phyloP scores from a whole-genome alignment of 805 yeast genomes.

The Spencermartinsiella europaea region DNA sequence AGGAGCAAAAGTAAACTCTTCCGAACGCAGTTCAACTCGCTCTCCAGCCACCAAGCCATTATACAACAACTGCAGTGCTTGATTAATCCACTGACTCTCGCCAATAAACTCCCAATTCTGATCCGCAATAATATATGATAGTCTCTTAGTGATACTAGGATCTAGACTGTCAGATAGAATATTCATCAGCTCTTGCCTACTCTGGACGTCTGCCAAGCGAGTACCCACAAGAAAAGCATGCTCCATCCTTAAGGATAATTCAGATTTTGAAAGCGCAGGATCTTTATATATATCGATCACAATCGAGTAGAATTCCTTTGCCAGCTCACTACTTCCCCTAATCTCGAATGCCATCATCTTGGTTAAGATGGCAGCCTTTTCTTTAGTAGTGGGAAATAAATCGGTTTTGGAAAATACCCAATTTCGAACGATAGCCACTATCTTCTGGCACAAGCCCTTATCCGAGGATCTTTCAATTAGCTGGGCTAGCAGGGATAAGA shows the following conservation, averaged over 20 bases:
- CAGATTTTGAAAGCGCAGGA: constrained; percentile 70
- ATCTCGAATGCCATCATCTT: constrained; percentile 92
- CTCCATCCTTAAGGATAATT: constrained; percentile 89
- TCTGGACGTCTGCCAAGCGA: constrained; percentile 65
- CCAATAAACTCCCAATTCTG: constrained; percentile 96
- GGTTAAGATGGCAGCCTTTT: constrained; percentile 86
- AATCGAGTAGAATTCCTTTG: constrained; percentile 77
- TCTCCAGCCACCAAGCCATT: constrained; percentile 63
- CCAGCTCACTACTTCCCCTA: constrained; percentile 73
- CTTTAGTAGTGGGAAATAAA: constrained; percentile 89
- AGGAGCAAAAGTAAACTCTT: constrained; percentile 37
- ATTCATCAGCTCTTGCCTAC: constrained; percentile 71
- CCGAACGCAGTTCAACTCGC: constrained; percentile 39
- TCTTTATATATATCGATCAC: constrained; percentile 85
- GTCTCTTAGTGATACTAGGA: constrained; percentile 66
- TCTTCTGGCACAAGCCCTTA: constrained; percentile 63
- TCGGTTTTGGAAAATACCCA: constrained; percentile 88
- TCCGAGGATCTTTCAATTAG: constrained; percentile 85
- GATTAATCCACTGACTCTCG: constrained; percentile 92
- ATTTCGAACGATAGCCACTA: constrained; percentile 68
- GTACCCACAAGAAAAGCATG: constrained; percentile 96
- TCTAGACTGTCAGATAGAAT: constrained; percentile 77
- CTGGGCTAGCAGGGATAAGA: constrained; percentile 79
- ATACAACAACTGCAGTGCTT: constrained; percentile 79
- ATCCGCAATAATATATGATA: constrained; percentile 83